Percentiles rank a stretch among this genome's conserved stretches.
Evolutionary conservation across 495 filamentous ascomycete genomes (phyloP).

Genomic region (Penicillium salamii): DNA sequence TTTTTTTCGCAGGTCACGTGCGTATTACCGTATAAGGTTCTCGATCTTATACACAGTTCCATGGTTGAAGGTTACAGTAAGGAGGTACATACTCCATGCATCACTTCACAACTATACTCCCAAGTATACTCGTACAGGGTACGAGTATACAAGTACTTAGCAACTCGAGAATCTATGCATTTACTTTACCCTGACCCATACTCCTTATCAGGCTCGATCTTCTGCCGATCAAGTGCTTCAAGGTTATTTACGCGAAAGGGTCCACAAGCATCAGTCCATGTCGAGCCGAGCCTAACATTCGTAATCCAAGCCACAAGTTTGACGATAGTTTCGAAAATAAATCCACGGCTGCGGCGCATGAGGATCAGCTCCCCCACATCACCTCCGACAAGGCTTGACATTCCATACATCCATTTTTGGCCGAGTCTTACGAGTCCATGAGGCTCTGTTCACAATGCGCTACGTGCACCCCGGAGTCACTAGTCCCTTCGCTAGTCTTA

Average conservation of each 20-base stretch:
- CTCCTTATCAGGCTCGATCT: neutral
- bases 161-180: too few relatives aligned
- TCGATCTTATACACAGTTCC: too few relatives aligned
- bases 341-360: neutral
- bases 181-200: neutral
- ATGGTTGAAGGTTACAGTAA: too few relatives aligned
- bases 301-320: neutral
- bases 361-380: neutral
- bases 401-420: neutral
- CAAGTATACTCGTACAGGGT: too few relatives aligned
- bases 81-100: too few relatives aligned
- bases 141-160: too few relatives aligned
- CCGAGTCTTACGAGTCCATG: neutral
- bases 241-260: neutral
- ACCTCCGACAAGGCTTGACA: neutral
- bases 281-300: neutral
- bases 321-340: neutral
- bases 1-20: too few relatives aligned
- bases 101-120: too few relatives aligned
- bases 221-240: neutral
- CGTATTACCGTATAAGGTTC: too few relatives aligned
- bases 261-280: neutral
- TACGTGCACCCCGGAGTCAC: constrained; percentile 3
- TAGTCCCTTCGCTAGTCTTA: constrained; percentile 3
- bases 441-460: constrained; percentile 7